A percentile compares a stretch with the other conserved stretches of the same genome.
Conservation (phyloP, 768 basidiomycete species). For the Tubosaeta sp. region DNA sequence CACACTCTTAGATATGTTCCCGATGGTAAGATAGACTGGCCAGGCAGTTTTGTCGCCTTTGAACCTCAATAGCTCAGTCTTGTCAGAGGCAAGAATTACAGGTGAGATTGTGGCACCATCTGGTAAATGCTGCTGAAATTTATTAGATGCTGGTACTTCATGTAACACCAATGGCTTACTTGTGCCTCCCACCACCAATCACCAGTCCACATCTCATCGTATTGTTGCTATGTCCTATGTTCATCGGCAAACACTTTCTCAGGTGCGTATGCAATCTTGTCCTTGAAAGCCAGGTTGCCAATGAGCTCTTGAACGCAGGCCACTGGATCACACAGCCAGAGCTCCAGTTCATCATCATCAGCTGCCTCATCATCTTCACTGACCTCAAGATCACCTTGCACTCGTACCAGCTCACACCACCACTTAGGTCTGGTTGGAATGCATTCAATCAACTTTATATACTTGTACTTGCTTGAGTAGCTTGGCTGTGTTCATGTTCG, state of each 20-base stretch:
- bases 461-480: not conserved
- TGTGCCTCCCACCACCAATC: constrained; percentile 12
- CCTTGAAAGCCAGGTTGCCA: constrained; percentile 16
- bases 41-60: constrained; percentile 1
- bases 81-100: not conserved
- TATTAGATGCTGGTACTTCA: too few species aligned
- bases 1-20: not conserved
- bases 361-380: not conserved
- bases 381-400: not conserved
- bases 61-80: not conserved
- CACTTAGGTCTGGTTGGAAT: not conserved
- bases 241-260: not conserved
- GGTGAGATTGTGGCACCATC: not conserved
- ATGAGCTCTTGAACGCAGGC: constrained; percentile 30
- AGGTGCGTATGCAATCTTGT: not conserved
- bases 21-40: constrained; percentile 4
- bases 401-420: not conserved
- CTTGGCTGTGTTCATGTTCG: too few species aligned
- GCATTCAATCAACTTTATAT: not conserved
- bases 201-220: constrained; percentile 9
- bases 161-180: not conserved
- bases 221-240: not conserved
- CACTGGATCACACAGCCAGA: constrained; percentile 31
- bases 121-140: not conserved
- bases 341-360: constrained; percentile 18